Conservation (phyloP, 2,329 filamentous ascomycete genomes). For the Neopestalotiopsis sp. region DNA sequence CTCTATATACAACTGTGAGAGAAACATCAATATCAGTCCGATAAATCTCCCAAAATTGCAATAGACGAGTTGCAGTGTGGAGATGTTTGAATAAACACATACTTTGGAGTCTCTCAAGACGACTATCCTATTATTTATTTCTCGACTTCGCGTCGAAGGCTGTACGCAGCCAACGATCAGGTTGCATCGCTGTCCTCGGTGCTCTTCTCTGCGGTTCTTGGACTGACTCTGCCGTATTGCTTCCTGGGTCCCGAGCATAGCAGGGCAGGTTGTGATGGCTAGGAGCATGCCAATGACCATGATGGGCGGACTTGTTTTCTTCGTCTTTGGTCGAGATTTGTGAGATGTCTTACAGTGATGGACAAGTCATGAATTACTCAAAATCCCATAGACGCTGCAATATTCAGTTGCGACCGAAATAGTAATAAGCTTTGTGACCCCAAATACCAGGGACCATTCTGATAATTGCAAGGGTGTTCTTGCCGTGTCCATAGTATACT, state of each 20-base stretch:
- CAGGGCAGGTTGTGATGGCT: conserved; percentile 47
- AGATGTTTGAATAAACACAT: not conserved
- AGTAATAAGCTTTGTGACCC: not conserved
- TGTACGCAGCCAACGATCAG: conserved; percentile 52
- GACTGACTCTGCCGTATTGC: conserved; percentile 55
- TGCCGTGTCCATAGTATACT: not conserved
- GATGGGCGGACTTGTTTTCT: not conserved
- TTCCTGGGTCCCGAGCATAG: conserved; percentile 52
- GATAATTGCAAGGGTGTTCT: not conserved
- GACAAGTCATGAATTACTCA: not conserved
- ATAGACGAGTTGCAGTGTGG: not conserved
- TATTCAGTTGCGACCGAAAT: not conserved
- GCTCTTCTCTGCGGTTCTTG: conserved; percentile 54
- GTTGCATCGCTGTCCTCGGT: conserved; percentile 54
- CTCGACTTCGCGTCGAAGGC: conserved; percentile 46
- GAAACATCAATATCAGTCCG: not conserved
- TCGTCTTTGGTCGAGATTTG: too few relatives aligned
- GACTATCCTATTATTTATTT: conserved; percentile 50
- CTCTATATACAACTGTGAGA: conserved; percentile 50
- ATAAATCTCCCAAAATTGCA: too few relatives aligned
- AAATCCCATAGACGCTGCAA: not conserved
- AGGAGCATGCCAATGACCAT: conserved; percentile 51
- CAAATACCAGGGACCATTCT: not conserved
- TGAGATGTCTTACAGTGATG: not conserved
- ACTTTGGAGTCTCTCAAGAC: conserved; percentile 52